Percentiles rank a stretch among this genome's conserved stretches.
Evolutionary conservation across 208 protist genomes (phyloP).

Genomic region (Crithidia fasciculata): DNA sequence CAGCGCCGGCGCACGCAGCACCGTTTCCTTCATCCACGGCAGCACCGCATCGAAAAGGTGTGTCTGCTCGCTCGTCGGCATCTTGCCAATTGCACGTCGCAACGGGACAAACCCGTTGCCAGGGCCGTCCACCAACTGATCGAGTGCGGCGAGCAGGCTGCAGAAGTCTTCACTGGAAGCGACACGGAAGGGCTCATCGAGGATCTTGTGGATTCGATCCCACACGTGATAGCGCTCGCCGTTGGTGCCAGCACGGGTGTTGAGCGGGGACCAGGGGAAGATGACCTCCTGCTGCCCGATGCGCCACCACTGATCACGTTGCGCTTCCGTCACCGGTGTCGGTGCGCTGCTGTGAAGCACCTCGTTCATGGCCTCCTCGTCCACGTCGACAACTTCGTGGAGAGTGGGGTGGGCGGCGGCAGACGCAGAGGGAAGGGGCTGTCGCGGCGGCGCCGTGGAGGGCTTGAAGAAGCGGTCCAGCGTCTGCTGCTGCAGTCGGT

Average conservation of each 20-base stretch:
- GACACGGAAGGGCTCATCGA: constrained; percentile 12
- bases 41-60: constrained; percentile 55
- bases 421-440: too few relatives aligned
- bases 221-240: constrained; percentile 19
- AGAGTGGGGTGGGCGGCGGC: too few relatives aligned
- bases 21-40: constrained; percentile 63
- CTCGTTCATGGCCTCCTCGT: constrained; percentile 12
- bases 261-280: constrained; percentile 44
- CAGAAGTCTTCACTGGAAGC: constrained; percentile 26
- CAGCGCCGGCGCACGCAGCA: constrained; percentile 31
- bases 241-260: background rate
- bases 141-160: constrained; percentile 39
- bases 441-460: background rate
- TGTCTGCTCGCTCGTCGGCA: constrained; percentile 24
- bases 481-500: constrained; percentile 16
- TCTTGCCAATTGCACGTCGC: constrained; percentile 27
- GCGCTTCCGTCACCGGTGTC: background rate
- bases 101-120: constrained; percentile 33
- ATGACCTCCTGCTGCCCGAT: constrained; percentile 35
- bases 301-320: background rate
- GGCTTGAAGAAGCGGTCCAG: constrained; percentile 20
- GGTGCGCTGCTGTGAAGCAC: background rate
- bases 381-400: constrained; percentile 17
- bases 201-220: constrained; percentile 32
- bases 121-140: constrained; percentile 4